These are phyloP conservation scores for Cenchrus fungigraminus DNA, from an alignment of 176 grass and related monocot species.

Conservation along the genomic window DNA sequence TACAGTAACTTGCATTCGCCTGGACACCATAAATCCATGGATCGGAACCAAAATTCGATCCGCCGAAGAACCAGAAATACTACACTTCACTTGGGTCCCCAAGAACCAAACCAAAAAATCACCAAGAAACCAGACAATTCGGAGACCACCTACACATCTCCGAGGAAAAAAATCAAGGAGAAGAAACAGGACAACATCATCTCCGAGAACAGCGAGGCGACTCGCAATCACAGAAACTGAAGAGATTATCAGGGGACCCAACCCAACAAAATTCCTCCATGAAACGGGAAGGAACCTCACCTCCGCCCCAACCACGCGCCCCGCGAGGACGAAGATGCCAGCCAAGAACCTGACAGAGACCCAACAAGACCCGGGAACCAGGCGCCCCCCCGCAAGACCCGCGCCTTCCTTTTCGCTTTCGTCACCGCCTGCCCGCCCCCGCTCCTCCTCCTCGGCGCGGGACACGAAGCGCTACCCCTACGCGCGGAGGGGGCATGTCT, in stretches of 20 bases:
- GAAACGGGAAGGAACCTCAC: slow-evolving; percentile 4
- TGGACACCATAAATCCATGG: neutral
- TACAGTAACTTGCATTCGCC: neutral
- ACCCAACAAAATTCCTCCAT: neutral
- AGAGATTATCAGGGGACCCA: neutral
- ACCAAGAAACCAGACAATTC: slow-evolving; percentile 14
- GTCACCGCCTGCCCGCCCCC: slow-evolving; percentile 13
- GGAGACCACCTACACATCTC: neutral
- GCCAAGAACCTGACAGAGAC: neutral
- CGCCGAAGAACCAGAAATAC: neutral
- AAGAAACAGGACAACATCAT: neutral
- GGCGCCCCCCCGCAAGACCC: neutral
- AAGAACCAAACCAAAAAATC: neutral
- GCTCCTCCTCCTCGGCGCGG: slow-evolving; percentile 9
- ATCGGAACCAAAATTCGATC: slow-evolving; percentile 4
- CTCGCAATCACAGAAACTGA: neutral
- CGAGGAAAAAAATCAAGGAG: no score
- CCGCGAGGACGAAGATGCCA: neutral
- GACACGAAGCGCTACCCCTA: slow-evolving; percentile 5
- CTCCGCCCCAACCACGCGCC: neutral
- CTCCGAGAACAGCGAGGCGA: neutral
- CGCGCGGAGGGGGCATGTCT: slow-evolving; percentile 2
- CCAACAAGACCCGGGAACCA: slow-evolving; percentile 29
- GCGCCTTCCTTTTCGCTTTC: neutral
- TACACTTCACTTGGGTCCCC: neutral